A percentile compares a stretch with the other conserved stretches of the same genome.
Evolutionary conservation across 2,329 filamentous ascomycete genomes (phyloP).

Genomic region (Aspergillus aculeatinus): DNA sequence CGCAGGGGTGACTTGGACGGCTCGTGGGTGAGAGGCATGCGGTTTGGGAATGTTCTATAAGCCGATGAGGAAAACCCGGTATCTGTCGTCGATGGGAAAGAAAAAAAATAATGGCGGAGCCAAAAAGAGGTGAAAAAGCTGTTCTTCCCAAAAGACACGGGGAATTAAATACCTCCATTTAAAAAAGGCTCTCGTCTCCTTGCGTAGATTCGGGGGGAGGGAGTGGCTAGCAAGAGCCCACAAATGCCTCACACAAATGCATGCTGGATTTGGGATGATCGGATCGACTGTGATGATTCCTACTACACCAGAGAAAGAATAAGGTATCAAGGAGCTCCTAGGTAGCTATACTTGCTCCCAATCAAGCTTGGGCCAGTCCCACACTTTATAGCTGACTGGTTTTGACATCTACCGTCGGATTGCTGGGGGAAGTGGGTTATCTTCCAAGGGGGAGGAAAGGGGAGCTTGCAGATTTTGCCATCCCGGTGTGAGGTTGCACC

Average conservation of each 20-base stretch:
- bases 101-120: not conserved
- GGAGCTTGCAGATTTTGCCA: not conserved
- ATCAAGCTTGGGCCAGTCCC: not conserved
- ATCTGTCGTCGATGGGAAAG: not conserved
- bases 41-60: not conserved
- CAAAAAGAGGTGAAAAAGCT: not conserved
- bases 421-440: too few relatives aligned
- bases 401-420: not conserved
- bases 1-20: conserved; percentile 12
- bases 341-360: not conserved
- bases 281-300: not conserved
- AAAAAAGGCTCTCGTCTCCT: not conserved
- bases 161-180: not conserved
- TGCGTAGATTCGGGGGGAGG: not conserved
- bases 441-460: not conserved
- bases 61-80: not conserved
- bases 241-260: conserved; percentile 10
- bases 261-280: not conserved
- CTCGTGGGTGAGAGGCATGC: conserved; percentile 11
- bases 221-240: conserved; percentile 6
- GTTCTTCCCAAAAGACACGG: not conserved
- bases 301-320: not conserved
- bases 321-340: too few relatives aligned
- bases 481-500: not conserved
- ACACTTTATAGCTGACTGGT: not conserved